Conservation (phyloP, 495 filamentous ascomycete species). For the Penicillium argentinense region DNA sequence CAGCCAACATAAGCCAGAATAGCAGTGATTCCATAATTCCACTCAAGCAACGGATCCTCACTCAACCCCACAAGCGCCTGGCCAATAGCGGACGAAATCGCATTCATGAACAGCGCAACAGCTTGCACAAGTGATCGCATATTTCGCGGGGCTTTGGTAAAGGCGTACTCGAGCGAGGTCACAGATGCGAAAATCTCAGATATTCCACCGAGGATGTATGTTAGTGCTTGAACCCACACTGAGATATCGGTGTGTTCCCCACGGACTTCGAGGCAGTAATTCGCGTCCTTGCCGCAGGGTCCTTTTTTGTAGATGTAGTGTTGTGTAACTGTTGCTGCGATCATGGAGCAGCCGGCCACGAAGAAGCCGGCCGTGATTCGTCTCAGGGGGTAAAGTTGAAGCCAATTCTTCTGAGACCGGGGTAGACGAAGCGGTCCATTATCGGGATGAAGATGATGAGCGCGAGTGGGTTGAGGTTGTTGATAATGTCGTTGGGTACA, state of each 20-base stretch:
- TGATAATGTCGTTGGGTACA: conserved; percentile 76
- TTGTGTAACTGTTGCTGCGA: conserved; percentile 64
- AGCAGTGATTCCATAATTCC: conserved; percentile 64
- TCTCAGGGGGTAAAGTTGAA: conserved; percentile 74
- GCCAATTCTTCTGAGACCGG: conserved; percentile 57
- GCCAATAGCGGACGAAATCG: conserved; percentile 66
- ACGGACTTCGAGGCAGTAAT: conserved; percentile 37
- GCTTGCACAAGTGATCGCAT: conserved; percentile 74
- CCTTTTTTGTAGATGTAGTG: conserved; percentile 67
- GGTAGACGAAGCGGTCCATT: conserved; percentile 68
- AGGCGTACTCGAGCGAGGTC: conserved; percentile 70
- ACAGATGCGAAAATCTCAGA: conserved; percentile 73
- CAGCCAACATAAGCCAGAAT: conserved; percentile 61
- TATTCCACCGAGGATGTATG: conserved; percentile 68
- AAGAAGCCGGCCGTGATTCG: conserved; percentile 70
- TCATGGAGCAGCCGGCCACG: conserved; percentile 60
- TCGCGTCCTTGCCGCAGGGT: conserved; percentile 56
- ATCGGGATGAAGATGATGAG: conserved; percentile 80
- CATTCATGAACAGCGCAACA: conserved; percentile 67
- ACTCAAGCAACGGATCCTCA: conserved; percentile 65
- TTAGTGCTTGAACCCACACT: conserved; percentile 62
- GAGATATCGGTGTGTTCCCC: conserved; percentile 47
- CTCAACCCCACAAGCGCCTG: conserved; percentile 65
- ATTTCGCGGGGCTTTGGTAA: conserved; percentile 74
- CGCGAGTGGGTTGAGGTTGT: conserved; percentile 74